Percentiles rank a stretch among this genome's conserved stretches.
phyloP scores from a whole-genome alignment of 2,329 filamentous ascomycete species.

The Colletotrichum shisoi region DNA sequence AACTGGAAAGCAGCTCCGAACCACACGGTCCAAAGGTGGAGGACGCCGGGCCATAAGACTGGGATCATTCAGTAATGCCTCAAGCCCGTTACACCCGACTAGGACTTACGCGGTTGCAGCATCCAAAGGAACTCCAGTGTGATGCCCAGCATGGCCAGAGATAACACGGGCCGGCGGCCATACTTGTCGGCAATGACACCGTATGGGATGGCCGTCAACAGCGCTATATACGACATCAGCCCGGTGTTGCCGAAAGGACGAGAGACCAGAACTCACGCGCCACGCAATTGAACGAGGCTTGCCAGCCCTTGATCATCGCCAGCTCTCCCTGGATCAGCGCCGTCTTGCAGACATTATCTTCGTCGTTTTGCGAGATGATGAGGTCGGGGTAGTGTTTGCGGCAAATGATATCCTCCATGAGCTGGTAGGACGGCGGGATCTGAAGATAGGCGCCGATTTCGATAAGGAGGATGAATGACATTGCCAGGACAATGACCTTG shows the following conservation, averaged over 20 bases:
- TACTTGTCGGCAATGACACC: slow-evolving; percentile 58
- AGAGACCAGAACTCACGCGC: slow-evolving; percentile 49
- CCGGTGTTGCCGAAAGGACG: no score
- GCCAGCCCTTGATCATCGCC: slow-evolving; percentile 61
- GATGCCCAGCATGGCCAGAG: slow-evolving; percentile 48
- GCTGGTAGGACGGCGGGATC: slow-evolving; percentile 56
- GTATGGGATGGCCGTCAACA: slow-evolving; percentile 56
- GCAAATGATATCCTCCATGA: slow-evolving; percentile 64
- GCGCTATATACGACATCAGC: slow-evolving; percentile 43
- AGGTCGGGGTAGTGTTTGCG: slow-evolving; percentile 56
- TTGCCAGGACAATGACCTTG: slow-evolving; percentile 47
- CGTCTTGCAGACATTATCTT: slow-evolving; percentile 59
- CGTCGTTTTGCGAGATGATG: slow-evolving; percentile 46
- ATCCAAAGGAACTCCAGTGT: slow-evolving; percentile 45
- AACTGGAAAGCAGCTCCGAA: slow-evolving; percentile 49
- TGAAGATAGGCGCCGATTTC: slow-evolving; percentile 52
- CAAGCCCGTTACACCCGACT: background rate
- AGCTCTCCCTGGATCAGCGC: slow-evolving; percentile 59
- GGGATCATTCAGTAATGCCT: slow-evolving; percentile 39
- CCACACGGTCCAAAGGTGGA: slow-evolving; percentile 54
- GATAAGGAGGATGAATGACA: slow-evolving; percentile 54
- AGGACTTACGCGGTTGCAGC: slow-evolving; percentile 47
- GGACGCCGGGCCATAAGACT: slow-evolving; percentile 51
- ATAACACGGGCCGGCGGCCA: slow-evolving; percentile 54
- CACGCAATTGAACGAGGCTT: slow-evolving; percentile 55